phyloP scores from a whole-genome alignment of 2,329 filamentous ascomycete genomes.

The Fusarium buharicum region DNA sequence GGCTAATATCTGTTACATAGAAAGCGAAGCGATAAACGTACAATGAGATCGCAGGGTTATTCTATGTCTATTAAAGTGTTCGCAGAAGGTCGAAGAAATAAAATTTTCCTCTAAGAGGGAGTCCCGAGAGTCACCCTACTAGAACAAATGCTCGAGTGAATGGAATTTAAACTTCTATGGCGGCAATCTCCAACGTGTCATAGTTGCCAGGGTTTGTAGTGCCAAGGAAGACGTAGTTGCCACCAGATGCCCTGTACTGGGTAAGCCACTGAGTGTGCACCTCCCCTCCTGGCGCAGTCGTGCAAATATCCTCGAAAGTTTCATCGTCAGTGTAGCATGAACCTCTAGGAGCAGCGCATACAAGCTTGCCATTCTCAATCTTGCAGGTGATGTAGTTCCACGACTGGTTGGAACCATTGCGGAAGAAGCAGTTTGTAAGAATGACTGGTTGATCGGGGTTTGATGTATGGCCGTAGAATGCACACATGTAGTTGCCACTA shows the following conservation, averaged over 20 bases:
- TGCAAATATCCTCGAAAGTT: background rate
- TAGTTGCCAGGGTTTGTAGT: background rate
- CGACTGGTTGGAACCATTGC: rapidly evolving
- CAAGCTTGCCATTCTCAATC: background rate
- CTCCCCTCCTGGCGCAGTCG: background rate
- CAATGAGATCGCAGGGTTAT: too few species aligned
- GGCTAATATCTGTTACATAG: too few species aligned
- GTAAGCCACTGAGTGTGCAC: background rate
- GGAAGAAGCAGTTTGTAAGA: background rate
- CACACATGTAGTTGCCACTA: background rate
- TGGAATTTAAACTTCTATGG: background rate
- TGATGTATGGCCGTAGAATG: background rate
- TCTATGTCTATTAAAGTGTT: too few species aligned
- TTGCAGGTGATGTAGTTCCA: background rate
- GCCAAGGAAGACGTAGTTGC: background rate
- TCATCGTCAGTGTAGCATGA: background rate
- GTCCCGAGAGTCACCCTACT: too few species aligned
- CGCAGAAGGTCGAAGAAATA: too few species aligned
- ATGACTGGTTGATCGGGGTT: rapidly evolving
- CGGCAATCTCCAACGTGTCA: background rate
- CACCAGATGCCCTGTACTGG: background rate
- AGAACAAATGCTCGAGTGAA: too few species aligned
- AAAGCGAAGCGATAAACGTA: too few species aligned
- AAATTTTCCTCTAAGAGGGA: too few species aligned
- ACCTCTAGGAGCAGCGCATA: background rate